Conservation (phyloP, 352 stramenopile species). For the Albugo candida region DNA sequence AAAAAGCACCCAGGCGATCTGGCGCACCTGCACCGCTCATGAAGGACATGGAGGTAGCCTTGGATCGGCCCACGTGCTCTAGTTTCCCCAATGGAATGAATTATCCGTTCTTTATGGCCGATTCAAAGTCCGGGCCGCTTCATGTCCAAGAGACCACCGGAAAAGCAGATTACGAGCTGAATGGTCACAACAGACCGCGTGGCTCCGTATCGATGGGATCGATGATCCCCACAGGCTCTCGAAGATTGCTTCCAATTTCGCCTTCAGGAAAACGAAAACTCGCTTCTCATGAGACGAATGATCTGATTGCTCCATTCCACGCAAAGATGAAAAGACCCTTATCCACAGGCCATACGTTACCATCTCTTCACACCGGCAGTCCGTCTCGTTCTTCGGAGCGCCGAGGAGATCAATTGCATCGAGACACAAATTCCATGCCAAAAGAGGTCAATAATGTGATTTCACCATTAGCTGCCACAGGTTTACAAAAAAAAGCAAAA, state of each 20-base stretch:
- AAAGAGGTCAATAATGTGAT: constrained; percentile 37
- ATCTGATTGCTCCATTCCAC: not conserved
- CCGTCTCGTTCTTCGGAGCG: too few relatives aligned
- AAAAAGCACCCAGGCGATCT: constrained; percentile 40
- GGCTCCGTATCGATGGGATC: not conserved
- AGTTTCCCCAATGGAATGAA: too few relatives aligned
- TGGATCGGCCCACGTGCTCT: too few relatives aligned
- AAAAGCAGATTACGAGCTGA: too few relatives aligned
- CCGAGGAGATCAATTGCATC: too few relatives aligned
- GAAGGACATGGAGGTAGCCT: too few relatives aligned
- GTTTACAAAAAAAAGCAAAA: constrained; percentile 55
- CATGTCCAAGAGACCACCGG: too few relatives aligned
- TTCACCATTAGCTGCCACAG: constrained; percentile 36
- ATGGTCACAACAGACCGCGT: not conserved
- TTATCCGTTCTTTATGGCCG: too few relatives aligned
- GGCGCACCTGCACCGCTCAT: constrained; percentile 3
- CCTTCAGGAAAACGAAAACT: constrained; percentile 30
- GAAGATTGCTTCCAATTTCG: constrained; percentile 17
- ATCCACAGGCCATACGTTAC: too few relatives aligned
- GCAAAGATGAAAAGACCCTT: not conserved
- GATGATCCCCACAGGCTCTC: constrained; percentile 1
- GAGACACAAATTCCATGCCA: too few relatives aligned
- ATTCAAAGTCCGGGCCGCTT: too few relatives aligned
- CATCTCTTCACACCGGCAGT: too few relatives aligned
- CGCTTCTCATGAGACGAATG: constrained; percentile 6